phyloP scores from a whole-genome alignment of 306 rosid genomes.

The Argentina anserina region DNA sequence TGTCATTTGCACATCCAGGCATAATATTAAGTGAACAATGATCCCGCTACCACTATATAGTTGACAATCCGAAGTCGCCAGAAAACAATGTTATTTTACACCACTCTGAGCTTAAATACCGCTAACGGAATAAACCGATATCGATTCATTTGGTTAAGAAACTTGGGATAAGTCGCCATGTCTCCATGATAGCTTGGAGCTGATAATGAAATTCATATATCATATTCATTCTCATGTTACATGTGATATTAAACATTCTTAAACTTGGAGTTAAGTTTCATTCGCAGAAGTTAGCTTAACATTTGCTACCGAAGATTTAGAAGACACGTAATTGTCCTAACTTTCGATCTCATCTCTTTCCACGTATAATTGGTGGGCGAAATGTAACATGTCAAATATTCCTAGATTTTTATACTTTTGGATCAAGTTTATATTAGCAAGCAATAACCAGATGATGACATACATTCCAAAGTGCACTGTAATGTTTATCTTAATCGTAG shows the following conservation, averaged over 20 bases:
- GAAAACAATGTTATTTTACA: not conserved
- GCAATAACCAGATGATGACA: not conserved
- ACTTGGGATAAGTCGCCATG: not conserved
- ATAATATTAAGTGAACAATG: not conserved
- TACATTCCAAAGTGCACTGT: not conserved
- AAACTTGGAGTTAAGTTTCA: not conserved
- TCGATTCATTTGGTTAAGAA: too few relatives aligned
- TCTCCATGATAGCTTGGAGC: not conserved
- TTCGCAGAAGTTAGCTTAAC: not conserved
- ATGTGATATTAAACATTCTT: not conserved
- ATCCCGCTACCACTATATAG: not conserved
- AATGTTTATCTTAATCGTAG: not conserved
- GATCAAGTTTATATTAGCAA: not conserved
- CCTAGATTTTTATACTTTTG: not conserved
- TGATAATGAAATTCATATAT: not conserved
- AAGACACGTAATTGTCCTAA: not conserved
- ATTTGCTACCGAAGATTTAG: not conserved
- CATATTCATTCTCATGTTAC: not conserved
- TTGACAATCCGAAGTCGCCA: slow-evolving; percentile 1
- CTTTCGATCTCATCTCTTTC: not conserved
- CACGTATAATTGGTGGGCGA: not conserved
- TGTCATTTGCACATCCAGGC: not conserved
- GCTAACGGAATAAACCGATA: not conserved
- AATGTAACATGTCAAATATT: not conserved
- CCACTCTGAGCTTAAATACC: not conserved